Evolutionary conservation across 73 alveolate genomes (phyloP).

Genomic region (Stentor coeruleus): DNA sequence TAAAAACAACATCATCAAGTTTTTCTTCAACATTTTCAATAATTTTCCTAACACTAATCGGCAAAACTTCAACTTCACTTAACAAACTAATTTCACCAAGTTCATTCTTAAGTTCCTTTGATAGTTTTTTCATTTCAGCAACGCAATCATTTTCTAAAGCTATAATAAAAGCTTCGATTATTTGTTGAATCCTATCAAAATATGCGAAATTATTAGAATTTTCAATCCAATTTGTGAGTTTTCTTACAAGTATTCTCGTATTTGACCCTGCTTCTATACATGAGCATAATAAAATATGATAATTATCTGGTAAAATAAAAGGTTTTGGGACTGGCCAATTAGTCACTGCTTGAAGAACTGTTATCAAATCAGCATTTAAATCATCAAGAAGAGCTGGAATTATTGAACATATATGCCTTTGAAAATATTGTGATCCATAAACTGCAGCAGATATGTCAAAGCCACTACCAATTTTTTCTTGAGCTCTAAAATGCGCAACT

Average conservation of each 20-base stretch:
- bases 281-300: not conserved
- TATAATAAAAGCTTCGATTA: conserved; percentile 1
- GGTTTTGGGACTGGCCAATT: not conserved
- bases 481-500: conserved; percentile 20
- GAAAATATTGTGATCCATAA: not conserved
- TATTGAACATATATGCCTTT: not conserved
- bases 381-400: not conserved
- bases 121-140: not conserved
- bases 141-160: not conserved
- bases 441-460: conserved; percentile 42
- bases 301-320: not conserved
- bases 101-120: conserved; percentile 23
- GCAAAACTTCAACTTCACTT: conserved; percentile 36
- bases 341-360: not conserved
- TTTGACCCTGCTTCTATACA: conserved; percentile 22
- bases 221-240: conserved; percentile 26
- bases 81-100: not conserved
- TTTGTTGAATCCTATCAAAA: conserved; percentile 22
- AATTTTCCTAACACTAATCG: conserved; percentile 12
- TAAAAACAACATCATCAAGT: conserved; percentile 18
- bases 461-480: conserved; percentile 42
- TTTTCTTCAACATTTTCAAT: conserved; percentile 2
- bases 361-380: not conserved
- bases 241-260: conserved; percentile 32
- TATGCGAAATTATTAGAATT: not conserved